These are phyloP conservation scores for Raddia guianensis DNA, from an alignment of 176 grass and related monocot species.

Conservation along the genomic window DNA sequence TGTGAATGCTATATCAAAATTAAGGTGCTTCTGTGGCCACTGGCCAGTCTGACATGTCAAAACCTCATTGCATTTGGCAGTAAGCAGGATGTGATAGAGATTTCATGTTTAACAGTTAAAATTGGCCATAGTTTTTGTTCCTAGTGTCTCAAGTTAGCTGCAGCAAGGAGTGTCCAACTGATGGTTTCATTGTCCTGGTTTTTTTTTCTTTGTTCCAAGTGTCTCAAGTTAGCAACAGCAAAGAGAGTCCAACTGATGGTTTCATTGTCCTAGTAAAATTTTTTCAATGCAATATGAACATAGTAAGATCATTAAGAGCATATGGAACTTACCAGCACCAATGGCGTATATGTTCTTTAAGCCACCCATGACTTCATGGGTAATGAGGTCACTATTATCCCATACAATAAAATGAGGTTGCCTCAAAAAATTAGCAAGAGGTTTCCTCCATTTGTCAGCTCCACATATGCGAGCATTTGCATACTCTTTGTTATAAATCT, in stretches of 20 bases:
- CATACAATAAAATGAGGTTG: constrained; percentile 98
- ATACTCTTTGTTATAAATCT: constrained; percentile 99
- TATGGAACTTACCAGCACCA: constrained; percentile 79
- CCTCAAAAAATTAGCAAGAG: constrained; percentile 91
- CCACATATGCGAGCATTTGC: constrained; percentile 97
- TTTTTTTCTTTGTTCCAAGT: background rate
- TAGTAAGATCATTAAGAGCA: background rate
- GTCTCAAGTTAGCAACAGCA: background rate
- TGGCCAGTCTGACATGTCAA: background rate
- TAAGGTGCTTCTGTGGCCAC: background rate
- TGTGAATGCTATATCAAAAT: background rate
- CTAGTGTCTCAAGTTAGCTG: background rate
- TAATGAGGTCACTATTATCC: constrained; percentile 91
- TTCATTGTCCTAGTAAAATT: background rate
- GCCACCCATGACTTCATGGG: constrained; percentile 97
- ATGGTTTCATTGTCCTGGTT: too few relatives aligned
- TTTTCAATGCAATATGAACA: background rate
- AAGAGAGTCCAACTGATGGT: background rate
- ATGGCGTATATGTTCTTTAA: constrained; percentile 98
- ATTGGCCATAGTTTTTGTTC: background rate
- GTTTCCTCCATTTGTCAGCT: constrained; percentile 90
- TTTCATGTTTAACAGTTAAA: constrained; percentile 7
- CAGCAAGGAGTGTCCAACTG: background rate
- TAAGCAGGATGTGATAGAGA: background rate
- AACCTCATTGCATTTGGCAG: background rate